Evolutionary conservation across 2,329 filamentous ascomycete species (phyloP).

Genomic region (Drechslerella stenobrocha): DNA sequence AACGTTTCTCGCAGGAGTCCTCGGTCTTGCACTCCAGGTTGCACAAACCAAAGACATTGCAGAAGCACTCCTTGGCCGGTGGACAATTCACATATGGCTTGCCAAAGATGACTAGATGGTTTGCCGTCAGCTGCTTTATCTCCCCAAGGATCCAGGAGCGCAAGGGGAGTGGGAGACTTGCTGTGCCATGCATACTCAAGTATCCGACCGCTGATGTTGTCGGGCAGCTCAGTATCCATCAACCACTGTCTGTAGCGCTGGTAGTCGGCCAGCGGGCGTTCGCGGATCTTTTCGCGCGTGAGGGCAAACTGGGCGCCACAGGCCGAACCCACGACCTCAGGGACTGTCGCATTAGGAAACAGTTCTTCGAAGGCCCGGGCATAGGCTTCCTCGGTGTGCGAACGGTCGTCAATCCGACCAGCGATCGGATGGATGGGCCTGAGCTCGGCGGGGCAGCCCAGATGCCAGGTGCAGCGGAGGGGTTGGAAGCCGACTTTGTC

Average conservation of each 20-base stretch:
- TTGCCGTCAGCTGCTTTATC: constrained; percentile 8
- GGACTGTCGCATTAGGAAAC: constrained; percentile 37
- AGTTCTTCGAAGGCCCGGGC: constrained; percentile 22
- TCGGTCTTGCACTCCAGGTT: constrained; percentile 56
- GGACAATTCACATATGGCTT: constrained; percentile 66
- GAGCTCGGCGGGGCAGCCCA: constrained; percentile 62
- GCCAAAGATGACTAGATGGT: constrained; percentile 62
- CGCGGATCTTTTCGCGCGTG: constrained; percentile 60
- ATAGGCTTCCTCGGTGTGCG: constrained; percentile 41
- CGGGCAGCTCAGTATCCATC: constrained; percentile 59
- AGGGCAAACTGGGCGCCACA: constrained; percentile 71
- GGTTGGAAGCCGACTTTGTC: constrained; percentile 64
- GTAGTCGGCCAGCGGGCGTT: constrained; percentile 62
- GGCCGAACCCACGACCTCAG: constrained; percentile 60
- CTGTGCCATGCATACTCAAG: constrained; percentile 71
- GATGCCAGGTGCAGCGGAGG: constrained; percentile 63
- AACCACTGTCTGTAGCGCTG: constrained; percentile 65
- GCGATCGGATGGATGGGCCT: constrained; percentile 56
- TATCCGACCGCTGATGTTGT: constrained; percentile 64
- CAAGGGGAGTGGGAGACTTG: constrained; percentile 55
- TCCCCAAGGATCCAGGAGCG: not conserved
- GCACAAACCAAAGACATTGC: constrained; percentile 68
- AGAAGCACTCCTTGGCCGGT: constrained; percentile 66
- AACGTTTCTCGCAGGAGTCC: constrained; percentile 63
- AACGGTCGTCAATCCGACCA: constrained; percentile 55